These are phyloP conservation scores for Phytophthora brassicae DNA, from an alignment of 352 stramenopile genomes.

Conservation along the genomic window DNA sequence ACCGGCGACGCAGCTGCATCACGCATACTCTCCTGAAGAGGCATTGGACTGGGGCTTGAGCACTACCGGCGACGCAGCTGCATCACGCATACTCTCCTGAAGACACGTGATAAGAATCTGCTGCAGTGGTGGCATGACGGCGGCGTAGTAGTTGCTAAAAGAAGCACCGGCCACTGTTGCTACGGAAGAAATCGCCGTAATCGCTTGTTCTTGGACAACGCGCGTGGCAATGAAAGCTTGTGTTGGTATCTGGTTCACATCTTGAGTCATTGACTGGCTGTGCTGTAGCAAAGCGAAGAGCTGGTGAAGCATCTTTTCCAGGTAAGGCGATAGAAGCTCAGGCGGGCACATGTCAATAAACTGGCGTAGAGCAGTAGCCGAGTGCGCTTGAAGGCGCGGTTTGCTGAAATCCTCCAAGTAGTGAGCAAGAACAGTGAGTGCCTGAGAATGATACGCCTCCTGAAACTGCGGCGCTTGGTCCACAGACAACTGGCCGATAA, in stretches of 20 bases:
- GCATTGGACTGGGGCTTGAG: slow-evolving; percentile 32
- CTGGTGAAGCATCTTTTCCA: slow-evolving; percentile 71
- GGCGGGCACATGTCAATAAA: slow-evolving; percentile 84
- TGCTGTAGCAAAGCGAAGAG: slow-evolving; percentile 69
- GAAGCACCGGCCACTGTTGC: slow-evolving; percentile 61
- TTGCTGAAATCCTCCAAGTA: slow-evolving; percentile 65
- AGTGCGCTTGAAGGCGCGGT: slow-evolving; percentile 72
- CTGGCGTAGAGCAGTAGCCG: slow-evolving; percentile 73
- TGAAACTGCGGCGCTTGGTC: slow-evolving; percentile 84
- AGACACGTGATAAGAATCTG: slow-evolving; percentile 69
- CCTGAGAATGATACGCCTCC: slow-evolving; percentile 68
- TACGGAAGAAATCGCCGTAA: slow-evolving; percentile 81
- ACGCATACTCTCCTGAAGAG: slow-evolving; percentile 47
- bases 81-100: slow-evolving; percentile 46
- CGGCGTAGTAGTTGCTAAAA: slow-evolving; percentile 75
- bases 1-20: slow-evolving; percentile 19
- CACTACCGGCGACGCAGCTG: slow-evolving; percentile 16
- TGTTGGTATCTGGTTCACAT: slow-evolving; percentile 15
- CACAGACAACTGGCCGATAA: slow-evolving; percentile 77
- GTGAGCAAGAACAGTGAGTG: slow-evolving; percentile 59
- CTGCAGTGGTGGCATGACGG: slow-evolving; percentile 74
- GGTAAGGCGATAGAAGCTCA: slow-evolving; percentile 64
- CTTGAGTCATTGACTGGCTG: slow-evolving; percentile 14
- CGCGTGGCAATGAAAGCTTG: slow-evolving; percentile 37
- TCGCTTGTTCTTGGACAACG: slow-evolving; percentile 78